phyloP scores from a whole-genome alignment of 345 rosid species.

The Geranium rotundifolium region DNA sequence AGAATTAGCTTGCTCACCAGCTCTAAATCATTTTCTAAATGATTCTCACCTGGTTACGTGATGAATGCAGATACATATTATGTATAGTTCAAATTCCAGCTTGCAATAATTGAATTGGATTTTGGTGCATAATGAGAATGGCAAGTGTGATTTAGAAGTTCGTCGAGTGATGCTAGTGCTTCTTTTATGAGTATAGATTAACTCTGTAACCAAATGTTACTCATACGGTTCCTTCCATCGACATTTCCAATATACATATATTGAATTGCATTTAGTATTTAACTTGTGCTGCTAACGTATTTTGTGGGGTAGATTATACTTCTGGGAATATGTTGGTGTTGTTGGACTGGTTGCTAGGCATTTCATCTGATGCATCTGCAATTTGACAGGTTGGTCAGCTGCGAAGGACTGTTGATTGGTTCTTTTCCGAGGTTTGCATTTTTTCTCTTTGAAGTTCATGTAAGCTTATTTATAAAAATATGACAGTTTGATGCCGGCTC shows the following conservation, averaged over 20 bases:
- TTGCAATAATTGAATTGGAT: too few species aligned
- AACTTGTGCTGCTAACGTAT: neutral
- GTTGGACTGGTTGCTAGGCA: neutral
- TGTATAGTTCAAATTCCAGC: too few species aligned
- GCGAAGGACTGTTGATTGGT: conserved; percentile 71
- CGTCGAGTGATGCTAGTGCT: too few species aligned
- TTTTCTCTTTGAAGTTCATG: neutral
- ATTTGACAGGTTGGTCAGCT: conserved; percentile 67
- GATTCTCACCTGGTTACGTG: too few species aligned
- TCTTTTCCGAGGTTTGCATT: conserved; percentile 55
- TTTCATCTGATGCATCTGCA: conserved; percentile 19
- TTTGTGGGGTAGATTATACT: neutral
- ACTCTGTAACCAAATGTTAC: too few species aligned
- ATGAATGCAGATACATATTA: too few species aligned
- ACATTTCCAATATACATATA: too few species aligned
- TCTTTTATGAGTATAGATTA: too few species aligned
- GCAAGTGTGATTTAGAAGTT: too few species aligned
- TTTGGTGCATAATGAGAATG: too few species aligned
- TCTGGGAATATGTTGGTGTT: neutral
- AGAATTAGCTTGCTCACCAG: neutral
- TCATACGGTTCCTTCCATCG: too few species aligned
- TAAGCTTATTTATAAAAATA: neutral
- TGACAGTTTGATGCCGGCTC: neutral
- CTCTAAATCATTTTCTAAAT: neutral
- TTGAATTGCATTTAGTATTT: neutral